Evolutionary conservation across 1,284 basidiomycete species (phyloP), one percentile per base, ranked within the genome.

Genomic region (Rhodotorula sp.): DNA sequence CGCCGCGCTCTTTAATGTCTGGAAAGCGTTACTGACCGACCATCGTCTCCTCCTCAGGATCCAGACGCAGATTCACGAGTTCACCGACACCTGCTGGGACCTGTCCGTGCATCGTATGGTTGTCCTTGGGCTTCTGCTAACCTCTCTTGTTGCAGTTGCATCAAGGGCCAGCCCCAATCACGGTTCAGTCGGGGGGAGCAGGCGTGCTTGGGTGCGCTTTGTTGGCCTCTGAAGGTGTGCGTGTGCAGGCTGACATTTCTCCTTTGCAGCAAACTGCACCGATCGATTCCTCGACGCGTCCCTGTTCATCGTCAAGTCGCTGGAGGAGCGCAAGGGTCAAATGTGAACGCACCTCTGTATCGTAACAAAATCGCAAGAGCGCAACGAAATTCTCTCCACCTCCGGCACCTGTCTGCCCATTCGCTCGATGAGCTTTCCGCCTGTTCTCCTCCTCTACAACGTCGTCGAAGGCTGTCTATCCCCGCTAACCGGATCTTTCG

Each of bases 241-340:
- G 26, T 13, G 8, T 10, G 37, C 31, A 10, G 15, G n/a, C 52
- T 31, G 34, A 46, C 58, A 37, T 44, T 18, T 24, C 18, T 20
- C 10, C 24, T 3, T 24, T 1, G 4, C 34, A 65, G 65, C 62
- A 37, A 70, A 70, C 68, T 71, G 65, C 62, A 64, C 66, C 59
- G 69, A 75, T 69, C 86, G 94, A 67, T 98, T 97, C 84, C 84
- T 97, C 75, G 94, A 98, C 82, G 88, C 91, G n/a, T 92, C 89
- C 76, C 81, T 94, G 61, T 92, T 86, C 82, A 86, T 95, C 82
- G 88, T 97, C 73, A 87, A 87, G 78, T 86, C 88, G 79, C 86
- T 98, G 66, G 89, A 94, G 80, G 77, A 80, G 67, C 72, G 73
- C 46, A 58, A 68, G 34, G 63, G 62, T 55, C 54, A 65, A 48